A percentile compares a stretch with the other conserved stretches of the same genome.
Evolutionary conservation across 352 stramenopile species (phyloP).

Genomic region (Globisporangium irregulare): DNA sequence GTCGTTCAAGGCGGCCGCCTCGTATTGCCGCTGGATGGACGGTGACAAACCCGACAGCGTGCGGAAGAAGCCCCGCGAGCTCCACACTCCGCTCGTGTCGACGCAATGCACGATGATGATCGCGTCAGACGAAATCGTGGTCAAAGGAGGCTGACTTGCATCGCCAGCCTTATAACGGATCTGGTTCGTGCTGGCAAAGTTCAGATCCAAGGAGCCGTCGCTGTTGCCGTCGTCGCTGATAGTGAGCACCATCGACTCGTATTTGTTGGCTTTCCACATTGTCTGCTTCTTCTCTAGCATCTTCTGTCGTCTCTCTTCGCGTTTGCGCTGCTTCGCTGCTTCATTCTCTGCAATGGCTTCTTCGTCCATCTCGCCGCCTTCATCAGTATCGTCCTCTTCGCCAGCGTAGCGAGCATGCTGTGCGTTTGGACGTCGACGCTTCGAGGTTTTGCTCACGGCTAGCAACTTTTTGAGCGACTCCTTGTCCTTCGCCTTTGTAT

Average conservation of each 20-base stretch:
- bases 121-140: constrained; percentile 17
- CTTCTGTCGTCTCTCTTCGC: constrained; percentile 40
- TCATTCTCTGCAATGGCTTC: constrained; percentile 30
- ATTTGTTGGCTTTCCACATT: constrained; percentile 60
- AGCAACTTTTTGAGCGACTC: constrained; percentile 41
- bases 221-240: constrained; percentile 2
- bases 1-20: constrained; percentile 43
- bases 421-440: constrained; percentile 26
- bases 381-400: constrained; percentile 35
- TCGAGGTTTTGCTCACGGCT: constrained; percentile 19
- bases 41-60: constrained; percentile 50
- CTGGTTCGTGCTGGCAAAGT: constrained; percentile 18
- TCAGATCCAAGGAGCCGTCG: constrained; percentile 6
- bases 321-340: constrained; percentile 35
- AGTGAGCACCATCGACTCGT: constrained; percentile 45
- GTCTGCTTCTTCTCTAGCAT: constrained; percentile 47
- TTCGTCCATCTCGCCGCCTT: constrained; percentile 28
- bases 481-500: constrained; percentile 35
- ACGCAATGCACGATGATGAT: constrained; percentile 75
- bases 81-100: constrained; percentile 73
- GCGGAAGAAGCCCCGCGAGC: constrained; percentile 69
- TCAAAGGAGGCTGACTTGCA: constrained; percentile 40
- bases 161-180: constrained; percentile 59
- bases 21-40: constrained; percentile 58
- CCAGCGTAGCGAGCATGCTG: constrained; percentile 25